Evolutionary conservation across 2,329 filamentous ascomycete species (phyloP).

Genomic region (Microsporum ferrugineum): DNA sequence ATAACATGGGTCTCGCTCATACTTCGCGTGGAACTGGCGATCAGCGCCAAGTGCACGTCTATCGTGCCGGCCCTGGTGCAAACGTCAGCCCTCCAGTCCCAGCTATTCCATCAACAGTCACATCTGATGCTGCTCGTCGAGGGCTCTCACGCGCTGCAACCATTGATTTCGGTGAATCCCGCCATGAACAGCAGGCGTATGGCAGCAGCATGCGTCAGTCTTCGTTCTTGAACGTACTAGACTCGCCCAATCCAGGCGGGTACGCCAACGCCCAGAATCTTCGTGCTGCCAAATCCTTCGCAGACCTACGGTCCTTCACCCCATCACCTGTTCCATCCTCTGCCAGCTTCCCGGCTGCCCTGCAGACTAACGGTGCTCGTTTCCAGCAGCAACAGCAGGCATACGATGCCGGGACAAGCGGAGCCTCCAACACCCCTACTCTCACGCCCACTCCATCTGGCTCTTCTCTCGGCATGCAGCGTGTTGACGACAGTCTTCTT

Average conservation of each 20-base stretch:
- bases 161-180: slow-evolving; percentile 81
- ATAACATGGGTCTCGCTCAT: slow-evolving; percentile 88
- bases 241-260: slow-evolving; percentile 49
- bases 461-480: slow-evolving; percentile 37
- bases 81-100: slow-evolving; percentile 52
- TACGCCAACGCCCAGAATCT: slow-evolving; percentile 65
- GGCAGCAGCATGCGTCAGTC: slow-evolving; percentile 66
- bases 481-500: slow-evolving; percentile 45
- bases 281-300: slow-evolving; percentile 90
- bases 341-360: slow-evolving; percentile 66
- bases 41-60: slow-evolving; percentile 80
- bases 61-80: slow-evolving; percentile 44
- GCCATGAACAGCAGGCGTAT: slow-evolving; percentile 49
- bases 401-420: slow-evolving; percentile 46
- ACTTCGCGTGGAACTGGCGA: slow-evolving; percentile 80
- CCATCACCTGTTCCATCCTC: slow-evolving; percentile 85
- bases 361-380: slow-evolving; percentile 52
- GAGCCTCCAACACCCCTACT: slow-evolving; percentile 53
- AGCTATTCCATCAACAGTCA: slow-evolving; percentile 51
- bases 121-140: slow-evolving; percentile 66
- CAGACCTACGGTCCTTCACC: slow-evolving; percentile 86
- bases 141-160: slow-evolving; percentile 89
- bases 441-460: slow-evolving; percentile 50
- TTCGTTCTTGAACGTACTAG: slow-evolving; percentile 76
- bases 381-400: slow-evolving; percentile 32